These are phyloP conservation scores for Aurantiochytrium sp. DNA, from an alignment of 108 stramenopile species.

Conservation along the genomic window DNA sequence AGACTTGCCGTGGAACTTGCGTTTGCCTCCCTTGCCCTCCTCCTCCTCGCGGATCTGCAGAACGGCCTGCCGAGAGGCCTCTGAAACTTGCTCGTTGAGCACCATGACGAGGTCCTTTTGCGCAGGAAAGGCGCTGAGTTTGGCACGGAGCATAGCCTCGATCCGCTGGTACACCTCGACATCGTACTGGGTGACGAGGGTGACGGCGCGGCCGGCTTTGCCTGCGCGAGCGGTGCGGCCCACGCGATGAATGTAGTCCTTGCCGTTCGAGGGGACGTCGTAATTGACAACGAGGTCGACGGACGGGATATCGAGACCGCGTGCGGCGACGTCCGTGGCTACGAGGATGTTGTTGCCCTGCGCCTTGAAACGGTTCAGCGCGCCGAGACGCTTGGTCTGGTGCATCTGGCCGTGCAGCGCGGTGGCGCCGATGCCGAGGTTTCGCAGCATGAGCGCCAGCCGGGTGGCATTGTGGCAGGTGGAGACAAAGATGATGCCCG, in stretches of 20 bases:
- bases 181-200: constrained; percentile 98
- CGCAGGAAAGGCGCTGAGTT: constrained; percentile 72
- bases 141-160: constrained; percentile 75
- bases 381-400: constrained; percentile 93
- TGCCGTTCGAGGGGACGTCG: constrained; percentile 82
- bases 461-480: constrained; percentile 95
- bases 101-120: constrained; percentile 86
- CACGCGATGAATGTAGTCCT: constrained; percentile 92
- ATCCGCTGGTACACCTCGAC: constrained; percentile 94
- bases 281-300: constrained; percentile 93
- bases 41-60: constrained; percentile 46
- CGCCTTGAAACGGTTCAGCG: constrained; percentile 85
- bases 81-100: constrained; percentile 85
- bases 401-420: constrained; percentile 97
- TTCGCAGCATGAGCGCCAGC: constrained; percentile 84
- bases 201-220: constrained; percentile 84
- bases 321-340: constrained; percentile 92
- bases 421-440: constrained; percentile 90
- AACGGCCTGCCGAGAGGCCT: constrained; percentile 79
- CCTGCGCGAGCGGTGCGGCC: constrained; percentile 96
- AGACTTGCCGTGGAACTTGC: neutral
- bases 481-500: constrained; percentile 88
- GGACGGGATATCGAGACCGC: constrained; percentile 92
- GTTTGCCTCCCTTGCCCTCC: neutral
- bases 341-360: constrained; percentile 67